phyloP scores from a whole-genome alignment of 2,329 filamentous ascomycete species.

The Aspergillus sp. region DNA sequence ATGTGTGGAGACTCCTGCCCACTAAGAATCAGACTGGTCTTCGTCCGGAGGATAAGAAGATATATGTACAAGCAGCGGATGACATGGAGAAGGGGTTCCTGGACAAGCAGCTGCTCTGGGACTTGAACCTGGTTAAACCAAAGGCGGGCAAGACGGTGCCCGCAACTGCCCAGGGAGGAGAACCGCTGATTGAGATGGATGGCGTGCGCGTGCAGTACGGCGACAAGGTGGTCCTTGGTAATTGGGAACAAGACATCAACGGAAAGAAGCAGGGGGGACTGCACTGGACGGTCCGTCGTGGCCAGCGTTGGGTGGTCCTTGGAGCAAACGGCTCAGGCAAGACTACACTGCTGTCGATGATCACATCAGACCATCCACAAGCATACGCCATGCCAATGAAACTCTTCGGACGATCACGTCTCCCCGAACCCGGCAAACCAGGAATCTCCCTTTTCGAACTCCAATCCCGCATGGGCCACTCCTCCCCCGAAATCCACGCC shows the following conservation, averaged over 20 bases:
- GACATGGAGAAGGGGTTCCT: conserved; percentile 16
- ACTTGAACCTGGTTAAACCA: conserved; percentile 15
- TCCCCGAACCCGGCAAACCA: conserved; percentile 63
- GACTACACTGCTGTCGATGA: conserved; percentile 84
- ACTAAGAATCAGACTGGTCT: neutral
- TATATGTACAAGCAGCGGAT: conserved; percentile 8
- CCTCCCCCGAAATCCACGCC: conserved; percentile 86
- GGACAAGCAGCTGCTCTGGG: conserved; percentile 19
- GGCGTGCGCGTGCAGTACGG: conserved; percentile 78
- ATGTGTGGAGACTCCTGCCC: conserved; percentile 23
- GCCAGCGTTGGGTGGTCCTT: conserved; percentile 86
- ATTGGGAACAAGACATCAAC: conserved; percentile 60
- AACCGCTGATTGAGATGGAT: conserved; percentile 77
- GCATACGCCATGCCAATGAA: conserved; percentile 82
- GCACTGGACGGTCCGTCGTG: conserved; percentile 73
- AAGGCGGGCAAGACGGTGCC: conserved; percentile 9
- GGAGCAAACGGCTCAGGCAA: conserved; percentile 93
- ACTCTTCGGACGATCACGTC: conserved; percentile 73
- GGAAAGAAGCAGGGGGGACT: conserved; percentile 56
- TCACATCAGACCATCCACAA: conserved; percentile 94
- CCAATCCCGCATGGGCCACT: conserved; percentile 82
- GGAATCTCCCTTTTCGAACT: conserved; percentile 91
- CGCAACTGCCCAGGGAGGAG: conserved; percentile 41
- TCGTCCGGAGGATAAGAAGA: neutral
- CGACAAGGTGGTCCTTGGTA: conserved; percentile 67